Evolutionary conservation across 2,329 filamentous ascomycete genomes (phyloP), one percentile per base, ranked within the genome.

Genomic region (Microdochium paspali): DNA sequence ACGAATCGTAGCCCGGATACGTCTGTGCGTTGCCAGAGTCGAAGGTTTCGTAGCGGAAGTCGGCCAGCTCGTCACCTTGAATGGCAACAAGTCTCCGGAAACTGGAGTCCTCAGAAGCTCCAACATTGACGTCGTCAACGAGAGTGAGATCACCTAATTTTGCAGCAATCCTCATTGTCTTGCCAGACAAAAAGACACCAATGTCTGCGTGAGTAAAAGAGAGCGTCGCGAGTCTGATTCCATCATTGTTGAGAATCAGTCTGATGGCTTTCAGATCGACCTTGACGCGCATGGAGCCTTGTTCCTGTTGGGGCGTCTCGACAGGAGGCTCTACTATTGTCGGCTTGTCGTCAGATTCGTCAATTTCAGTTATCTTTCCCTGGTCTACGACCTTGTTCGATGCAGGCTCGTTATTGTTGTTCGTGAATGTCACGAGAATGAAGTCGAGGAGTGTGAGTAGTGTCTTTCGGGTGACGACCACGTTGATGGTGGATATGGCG

Each of bases 11-110:
- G 10, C 93, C 94, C 5, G 93, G 94, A 58, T 97, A 97, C 10
- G 80, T 76, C 46, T 85, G 78, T 2, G 64, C 58, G 49, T 83
- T 82, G 21, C 77, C 76, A 0, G 84, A 65, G 62, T 97, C 90
- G 57, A 94, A 98, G 0, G 93, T 98, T 66, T 98, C 89, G 58
- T 98, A 99, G 47, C 88, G 86, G 71, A 99, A 97, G 63, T 98
- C 93, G 1, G 91, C 91, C 18, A 99, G 77, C 50, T 97, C 90
- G 48, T 97, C 84, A 10, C 94, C 94, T 64, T 98, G 87, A 25
- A 98, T 98, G 1, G 90, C 91, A 35, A 99, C 83, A 21, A 99
- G 76, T 54, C 91, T 84, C 32, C 93, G 84, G 23, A 97, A 74
- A 40, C 84, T 80, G 1, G 91, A 96, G 24, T 85, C 76, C 55